These are phyloP conservation scores for Trypanosoma lewisi DNA, from an alignment of 208 protist genomes.

Conservation along the genomic window DNA sequence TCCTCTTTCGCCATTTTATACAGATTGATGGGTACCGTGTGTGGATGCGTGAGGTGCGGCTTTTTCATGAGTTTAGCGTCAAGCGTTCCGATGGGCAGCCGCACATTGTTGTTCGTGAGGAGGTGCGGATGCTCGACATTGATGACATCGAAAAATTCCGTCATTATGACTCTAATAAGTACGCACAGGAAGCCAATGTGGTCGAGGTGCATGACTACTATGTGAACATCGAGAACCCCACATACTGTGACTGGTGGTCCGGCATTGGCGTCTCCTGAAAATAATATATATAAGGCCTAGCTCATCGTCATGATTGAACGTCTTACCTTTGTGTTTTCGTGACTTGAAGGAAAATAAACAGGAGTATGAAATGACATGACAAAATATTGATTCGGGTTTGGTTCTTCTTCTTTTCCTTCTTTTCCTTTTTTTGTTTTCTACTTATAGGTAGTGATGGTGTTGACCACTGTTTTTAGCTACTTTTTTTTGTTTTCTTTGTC, in stretches of 20 bases:
- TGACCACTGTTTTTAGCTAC: neutral
- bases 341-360: too few species aligned
- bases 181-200: constrained; percentile 30
- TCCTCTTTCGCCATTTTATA: constrained; percentile 75
- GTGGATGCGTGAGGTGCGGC: constrained; percentile 73
- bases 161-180: constrained; percentile 31
- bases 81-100: constrained; percentile 29
- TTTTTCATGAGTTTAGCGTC: constrained; percentile 72
- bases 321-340: too few species aligned
- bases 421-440: neutral
- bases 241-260: constrained; percentile 21
- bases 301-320: too few species aligned
- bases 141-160: constrained; percentile 34
- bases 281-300: constrained; percentile 15
- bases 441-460: neutral
- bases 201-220: constrained; percentile 31
- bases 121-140: constrained; percentile 37
- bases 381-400: neutral
- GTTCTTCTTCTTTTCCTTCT: constrained; percentile 4
- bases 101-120: constrained; percentile 68
- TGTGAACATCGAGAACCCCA: constrained; percentile 10
- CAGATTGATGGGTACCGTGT: constrained; percentile 53
- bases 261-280: constrained; percentile 24
- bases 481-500: constrained; percentile 7
- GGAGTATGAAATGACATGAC: too few species aligned